These are phyloP conservation scores for Podospora tetraspora DNA, from an alignment of 495 filamentous ascomycete species.

Conservation along the genomic window DNA sequence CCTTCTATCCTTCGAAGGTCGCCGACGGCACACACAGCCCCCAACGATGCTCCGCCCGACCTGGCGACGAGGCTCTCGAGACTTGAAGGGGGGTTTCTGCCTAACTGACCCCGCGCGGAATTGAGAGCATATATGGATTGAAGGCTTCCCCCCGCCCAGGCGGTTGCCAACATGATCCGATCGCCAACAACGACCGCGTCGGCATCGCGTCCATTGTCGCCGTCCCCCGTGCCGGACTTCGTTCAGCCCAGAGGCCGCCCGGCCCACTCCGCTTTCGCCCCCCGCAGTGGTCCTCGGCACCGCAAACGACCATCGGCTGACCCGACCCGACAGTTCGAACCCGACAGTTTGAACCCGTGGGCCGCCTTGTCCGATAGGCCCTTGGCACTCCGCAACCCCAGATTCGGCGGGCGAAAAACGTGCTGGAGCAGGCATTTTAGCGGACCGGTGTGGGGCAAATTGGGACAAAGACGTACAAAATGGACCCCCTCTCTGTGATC, in stretches of 20 bases:
- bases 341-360: background rate
- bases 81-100: background rate
- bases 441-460: background rate
- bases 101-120: background rate
- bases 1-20: background rate
- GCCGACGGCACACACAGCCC: background rate
- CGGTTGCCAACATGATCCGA: background rate
- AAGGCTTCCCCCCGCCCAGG: background rate
- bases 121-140: background rate
- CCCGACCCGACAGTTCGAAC: background rate
- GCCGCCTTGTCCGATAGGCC: background rate
- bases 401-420: background rate
- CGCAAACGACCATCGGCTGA: background rate
- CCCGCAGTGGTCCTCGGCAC: background rate
- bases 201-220: background rate
- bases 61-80: background rate
- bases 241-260: background rate
- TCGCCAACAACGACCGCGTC: background rate
- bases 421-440: background rate
- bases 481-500: background rate
- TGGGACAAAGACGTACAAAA: background rate
- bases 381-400: background rate
- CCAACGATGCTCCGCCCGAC: background rate
- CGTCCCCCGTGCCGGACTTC: background rate
- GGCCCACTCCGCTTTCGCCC: background rate